Base-by-base conservation (phyloP, 2,329 filamentous ascomycete genomes). In the Rutstroemia sp. region DNA sequence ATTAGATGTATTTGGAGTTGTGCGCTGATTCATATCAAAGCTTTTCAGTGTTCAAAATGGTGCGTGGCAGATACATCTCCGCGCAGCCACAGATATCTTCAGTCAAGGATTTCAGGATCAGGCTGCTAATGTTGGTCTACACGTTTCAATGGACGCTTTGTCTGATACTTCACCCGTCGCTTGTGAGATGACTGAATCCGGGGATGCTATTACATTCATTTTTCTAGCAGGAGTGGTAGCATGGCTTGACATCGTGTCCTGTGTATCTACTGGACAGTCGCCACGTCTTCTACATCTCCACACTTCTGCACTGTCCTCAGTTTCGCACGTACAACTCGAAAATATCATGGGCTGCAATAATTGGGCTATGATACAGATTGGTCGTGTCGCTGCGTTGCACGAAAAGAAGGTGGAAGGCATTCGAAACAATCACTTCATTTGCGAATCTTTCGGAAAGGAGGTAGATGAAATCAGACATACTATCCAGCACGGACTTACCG, bases 271-370 rank as follows among this genome's bases (percentile, higher is more conserved):
- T 6, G 73, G 72, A 39, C 67, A 68, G 25, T 61, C 70, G 2
- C 78, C 78, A 0, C 70, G 72, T 0, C 68, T 81, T 30, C 62
- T 64, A 48, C 51, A 56, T 7, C 77, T 76, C 61, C 76, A 77
- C 60, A 62, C 64, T 45, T 58, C 63, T 38, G 64, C 76, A 25
- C 72, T 79, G 21, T 30, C 60, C 38, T 0, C 68, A 67, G 1
- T 67, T 78, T 41, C 70, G 71, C 51, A 71, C 8, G 62, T 56
- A 4, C 61, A 61, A 38, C 58, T 84, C 54, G 75, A 78, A 49
- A 74, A 77, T 34, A 76, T 81, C 49, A 68, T 80, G 42, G 82
- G 82, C 2, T 73, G 80, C 58, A 71, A 79, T 46, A 84, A 83
- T 65, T 81, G 79, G 78, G 75, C 76, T 0, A 61, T 85, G 47